These are phyloP conservation scores for Brassica hybrid DNA, from an alignment of 441 rosid species.

Conservation along the genomic window DNA sequence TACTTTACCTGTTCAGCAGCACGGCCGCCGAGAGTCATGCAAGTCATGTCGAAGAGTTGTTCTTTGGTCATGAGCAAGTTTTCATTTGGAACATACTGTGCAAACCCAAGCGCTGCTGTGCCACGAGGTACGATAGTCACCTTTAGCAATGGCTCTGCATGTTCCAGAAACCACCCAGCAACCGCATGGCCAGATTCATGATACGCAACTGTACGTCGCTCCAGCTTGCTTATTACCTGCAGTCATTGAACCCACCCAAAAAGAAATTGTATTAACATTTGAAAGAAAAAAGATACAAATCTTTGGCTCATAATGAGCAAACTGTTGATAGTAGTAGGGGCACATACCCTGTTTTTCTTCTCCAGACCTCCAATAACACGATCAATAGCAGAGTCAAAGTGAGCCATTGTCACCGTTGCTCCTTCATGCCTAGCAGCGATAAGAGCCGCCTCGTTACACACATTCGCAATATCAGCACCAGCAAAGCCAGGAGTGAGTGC, in stretches of 20 bases:
- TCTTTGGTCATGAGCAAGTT: constrained; percentile 82
- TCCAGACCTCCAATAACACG: no score
- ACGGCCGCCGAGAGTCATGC: constrained; percentile 84
- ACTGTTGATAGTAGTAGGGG: no score
- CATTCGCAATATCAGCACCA: background rate
- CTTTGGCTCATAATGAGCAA: constrained; percentile 16
- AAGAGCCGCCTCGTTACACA: no score
- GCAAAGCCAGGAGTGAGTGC: background rate
- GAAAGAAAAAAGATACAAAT: background rate
- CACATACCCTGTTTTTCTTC: no score
- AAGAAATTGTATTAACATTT: background rate
- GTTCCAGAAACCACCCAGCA: constrained; percentile 78
- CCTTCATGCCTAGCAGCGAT: no score
- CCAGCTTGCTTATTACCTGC: constrained; percentile 83
- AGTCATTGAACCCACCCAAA: constrained; percentile 7
- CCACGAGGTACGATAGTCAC: constrained; percentile 86
- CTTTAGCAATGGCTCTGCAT: constrained; percentile 75
- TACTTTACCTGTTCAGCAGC: constrained; percentile 79
- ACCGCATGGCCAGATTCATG: constrained; percentile 86
- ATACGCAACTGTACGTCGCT: constrained; percentile 71
- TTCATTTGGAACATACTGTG: constrained; percentile 85
- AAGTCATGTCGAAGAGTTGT: constrained; percentile 77
- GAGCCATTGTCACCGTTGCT: no score
- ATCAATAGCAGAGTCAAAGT: no score
- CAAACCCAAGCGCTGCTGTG: constrained; percentile 80